Percentiles rank a stretch among this genome's conserved stretches.
phyloP scores from a whole-genome alignment of 345 rosid genomes.

The Camelina sativa region DNA sequence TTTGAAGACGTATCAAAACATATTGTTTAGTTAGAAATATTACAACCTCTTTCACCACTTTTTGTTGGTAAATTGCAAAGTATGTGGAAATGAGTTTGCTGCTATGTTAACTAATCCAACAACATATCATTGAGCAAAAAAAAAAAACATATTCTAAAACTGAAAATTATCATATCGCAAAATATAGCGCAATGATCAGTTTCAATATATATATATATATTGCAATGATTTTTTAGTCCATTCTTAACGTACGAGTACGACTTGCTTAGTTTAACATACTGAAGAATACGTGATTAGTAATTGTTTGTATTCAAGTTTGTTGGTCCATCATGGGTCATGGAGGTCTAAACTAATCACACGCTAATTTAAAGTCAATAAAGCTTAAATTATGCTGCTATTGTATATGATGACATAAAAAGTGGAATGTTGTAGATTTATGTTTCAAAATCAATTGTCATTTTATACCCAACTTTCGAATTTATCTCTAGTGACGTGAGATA shows the following conservation, averaged over 20 bases:
- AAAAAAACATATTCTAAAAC: background rate
- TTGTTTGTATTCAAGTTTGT: conserved; percentile 8
- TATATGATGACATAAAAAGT: too few species aligned
- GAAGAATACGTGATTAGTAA: background rate
- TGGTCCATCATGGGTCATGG: background rate
- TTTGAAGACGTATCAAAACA: background rate
- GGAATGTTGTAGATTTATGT: background rate
- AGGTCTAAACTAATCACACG: background rate
- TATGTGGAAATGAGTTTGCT: background rate
- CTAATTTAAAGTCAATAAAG: background rate
- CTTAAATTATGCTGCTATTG: too few species aligned
- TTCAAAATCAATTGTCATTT: background rate
- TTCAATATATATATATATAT: too few species aligned
- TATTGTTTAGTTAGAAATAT: too few species aligned
- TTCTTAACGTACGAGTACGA: background rate
- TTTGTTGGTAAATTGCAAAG: background rate
- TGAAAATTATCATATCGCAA: background rate
- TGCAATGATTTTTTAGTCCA: background rate
- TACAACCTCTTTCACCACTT: background rate
- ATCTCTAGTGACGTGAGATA: too few species aligned
- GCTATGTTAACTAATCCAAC: background rate
- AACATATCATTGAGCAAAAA: background rate
- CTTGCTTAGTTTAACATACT: too few species aligned
- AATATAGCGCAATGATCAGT: background rate
- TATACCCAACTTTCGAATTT: too few species aligned